Evolutionary conservation across 768 basidiomycete genomes (phyloP).

Genomic region (Candolleomyces aberdarensis): DNA sequence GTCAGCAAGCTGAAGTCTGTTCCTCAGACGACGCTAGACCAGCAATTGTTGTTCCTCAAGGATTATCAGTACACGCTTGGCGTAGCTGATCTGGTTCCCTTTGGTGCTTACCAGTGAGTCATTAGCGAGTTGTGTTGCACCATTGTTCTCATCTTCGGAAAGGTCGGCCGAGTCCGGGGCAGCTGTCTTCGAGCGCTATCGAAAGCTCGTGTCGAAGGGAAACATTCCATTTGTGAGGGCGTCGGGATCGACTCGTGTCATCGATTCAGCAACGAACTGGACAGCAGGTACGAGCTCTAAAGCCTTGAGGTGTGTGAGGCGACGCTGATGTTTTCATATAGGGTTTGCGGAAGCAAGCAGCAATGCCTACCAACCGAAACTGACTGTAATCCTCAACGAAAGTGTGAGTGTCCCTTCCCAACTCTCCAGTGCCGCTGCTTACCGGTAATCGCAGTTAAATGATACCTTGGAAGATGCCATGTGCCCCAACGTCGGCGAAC

Average conservation of each 20-base stretch:
- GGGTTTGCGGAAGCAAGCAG: slow-evolving; percentile 60
- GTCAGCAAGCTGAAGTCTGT: slow-evolving; percentile 54
- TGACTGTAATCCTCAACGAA: slow-evolving; percentile 59
- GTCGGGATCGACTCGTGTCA: slow-evolving; percentile 52
- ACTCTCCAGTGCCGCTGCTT: neutral
- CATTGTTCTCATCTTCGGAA: neutral
- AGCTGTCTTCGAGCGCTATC: slow-evolving; percentile 53
- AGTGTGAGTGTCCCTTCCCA: slow-evolving; percentile 33
- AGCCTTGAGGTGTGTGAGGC: neutral
- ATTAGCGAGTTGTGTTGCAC: neutral
- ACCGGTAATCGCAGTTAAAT: slow-evolving; percentile 39
- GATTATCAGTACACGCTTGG: slow-evolving; percentile 61
- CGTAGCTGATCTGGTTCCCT: slow-evolving; percentile 55
- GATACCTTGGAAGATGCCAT: slow-evolving; percentile 64
- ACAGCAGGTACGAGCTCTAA: slow-evolving; percentile 42
- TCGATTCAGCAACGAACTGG: slow-evolving; percentile 72
- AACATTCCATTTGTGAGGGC: slow-evolving; percentile 50
- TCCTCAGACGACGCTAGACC: slow-evolving; percentile 27
- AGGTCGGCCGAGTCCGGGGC: slow-evolving; percentile 47
- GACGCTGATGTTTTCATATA: slow-evolving; percentile 18
- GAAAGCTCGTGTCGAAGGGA: slow-evolving; percentile 36
- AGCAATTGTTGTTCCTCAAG: slow-evolving; percentile 56
- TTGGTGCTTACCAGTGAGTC: slow-evolving; percentile 63
- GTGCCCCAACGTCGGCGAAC: slow-evolving; percentile 55
- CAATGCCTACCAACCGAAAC: slow-evolving; percentile 38